Evolutionary conservation across 306 rosid genomes (phyloP), one percentile per base, ranked within the genome.

Genomic region (Vigna unguiculata): DNA sequence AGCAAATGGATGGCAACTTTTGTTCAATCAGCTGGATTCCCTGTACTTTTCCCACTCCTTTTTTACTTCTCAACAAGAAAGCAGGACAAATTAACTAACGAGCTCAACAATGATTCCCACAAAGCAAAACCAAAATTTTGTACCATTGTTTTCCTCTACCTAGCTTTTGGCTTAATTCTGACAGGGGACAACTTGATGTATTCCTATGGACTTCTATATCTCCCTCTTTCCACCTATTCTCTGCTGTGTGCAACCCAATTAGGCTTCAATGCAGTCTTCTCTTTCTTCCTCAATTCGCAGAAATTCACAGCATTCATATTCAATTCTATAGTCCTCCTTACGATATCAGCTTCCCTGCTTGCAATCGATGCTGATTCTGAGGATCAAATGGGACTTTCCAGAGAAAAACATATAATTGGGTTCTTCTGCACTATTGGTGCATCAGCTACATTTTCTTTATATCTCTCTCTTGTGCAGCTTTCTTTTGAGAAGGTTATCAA

Each of bases 1-100:
- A 90, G 95, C 73, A 86, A 86, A 85, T 90, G 96, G 92, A 85
- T 90, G 88, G 85, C 88, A 51, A 86, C 96, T 5, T 74, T 90
- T 20, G 92, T 86, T 79, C 89, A 90, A 73, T 86, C 96, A 15
- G 89, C 85, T 9, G 96, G 96, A 65, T 90, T 90, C 77, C 92
- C 92, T 3, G 0, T 86, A 75, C 69, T 90, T n/a, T 9, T 85
- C 57, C 96, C 92, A 19, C 81, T 88, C 47, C 66, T 79, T 15
- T 68, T 48, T 12, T 59, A 69, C 72, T 88, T 79, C 72, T 10
- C 67, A 30, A 16, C 14, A 53, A 10, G 60, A 22, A 53, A 77
- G 58, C 43, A 69, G 16, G 1, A 54, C 40, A 80, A 80, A 71
- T 67, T 40, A 16, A 63, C 40, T 2, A 77, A 54, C 14, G 61